These are phyloP conservation scores for Ophiostoma pallidulum DNA, from an alignment of 2,329 filamentous ascomycete species.

Conservation along the genomic window DNA sequence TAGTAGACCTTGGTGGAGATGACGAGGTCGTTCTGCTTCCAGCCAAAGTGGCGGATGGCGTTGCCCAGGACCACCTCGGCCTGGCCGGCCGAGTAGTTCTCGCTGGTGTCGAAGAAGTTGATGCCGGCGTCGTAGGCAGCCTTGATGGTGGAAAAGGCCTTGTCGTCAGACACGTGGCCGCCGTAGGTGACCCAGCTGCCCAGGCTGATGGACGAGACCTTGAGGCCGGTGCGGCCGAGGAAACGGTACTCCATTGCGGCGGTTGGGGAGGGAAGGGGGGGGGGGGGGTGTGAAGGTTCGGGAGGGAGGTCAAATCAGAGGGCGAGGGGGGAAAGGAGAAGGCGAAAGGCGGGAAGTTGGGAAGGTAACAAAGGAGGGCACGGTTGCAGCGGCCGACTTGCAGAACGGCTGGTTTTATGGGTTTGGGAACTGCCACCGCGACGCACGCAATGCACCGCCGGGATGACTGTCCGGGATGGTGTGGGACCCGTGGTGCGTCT, in stretches of 20 bases:
- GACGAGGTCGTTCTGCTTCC: slow-evolving; percentile 45
- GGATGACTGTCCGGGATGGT: too few relatives aligned
- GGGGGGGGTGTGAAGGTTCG: background rate
- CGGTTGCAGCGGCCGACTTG: too few relatives aligned
- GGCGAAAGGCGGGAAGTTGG: background rate
- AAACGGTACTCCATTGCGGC: slow-evolving; percentile 61
- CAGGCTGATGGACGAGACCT: slow-evolving; percentile 64
- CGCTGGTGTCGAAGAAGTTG: slow-evolving; percentile 58
- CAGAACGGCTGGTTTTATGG: too few relatives aligned
- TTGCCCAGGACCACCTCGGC: slow-evolving; percentile 43
- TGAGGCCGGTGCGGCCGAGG: slow-evolving; percentile 60
- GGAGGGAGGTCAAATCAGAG: too few relatives aligned
- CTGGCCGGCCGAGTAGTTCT: slow-evolving; percentile 41
- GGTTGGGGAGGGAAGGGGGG: too few relatives aligned
- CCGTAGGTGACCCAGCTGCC: slow-evolving; percentile 69
- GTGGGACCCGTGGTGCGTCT: too few relatives aligned
- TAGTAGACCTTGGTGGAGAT: slow-evolving; percentile 38
- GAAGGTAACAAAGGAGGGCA: too few relatives aligned
- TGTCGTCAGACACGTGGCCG: slow-evolving; percentile 53
- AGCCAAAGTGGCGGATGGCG: slow-evolving; percentile 42
- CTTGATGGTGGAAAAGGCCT: slow-evolving; percentile 48
- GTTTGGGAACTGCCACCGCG: too few relatives aligned
- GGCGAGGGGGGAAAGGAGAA: background rate
- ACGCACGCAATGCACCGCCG: too few relatives aligned
- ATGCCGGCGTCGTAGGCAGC: slow-evolving; percentile 51